These are phyloP conservation scores for Chamaecyparis obtusa DNA, from an alignment of 75 land plant genomes.

Conservation along the genomic window DNA sequence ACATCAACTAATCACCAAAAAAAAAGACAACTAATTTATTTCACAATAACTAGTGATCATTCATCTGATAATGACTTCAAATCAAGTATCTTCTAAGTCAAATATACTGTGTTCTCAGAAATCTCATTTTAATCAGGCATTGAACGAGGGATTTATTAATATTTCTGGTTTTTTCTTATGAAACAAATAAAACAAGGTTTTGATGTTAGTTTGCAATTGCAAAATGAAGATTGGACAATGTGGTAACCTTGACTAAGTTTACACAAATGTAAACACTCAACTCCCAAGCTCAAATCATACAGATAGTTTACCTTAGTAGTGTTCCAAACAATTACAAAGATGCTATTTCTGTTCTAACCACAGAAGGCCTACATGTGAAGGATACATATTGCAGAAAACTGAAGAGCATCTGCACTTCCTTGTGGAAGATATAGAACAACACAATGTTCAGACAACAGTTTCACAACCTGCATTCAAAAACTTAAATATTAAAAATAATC, in stretches of 20 bases:
- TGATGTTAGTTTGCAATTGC: neutral
- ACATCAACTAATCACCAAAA: neutral
- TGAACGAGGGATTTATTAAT: neutral
- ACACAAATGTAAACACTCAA: neutral
- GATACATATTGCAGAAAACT: conserved; percentile 6
- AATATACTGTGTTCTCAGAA: neutral
- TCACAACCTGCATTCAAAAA: neutral
- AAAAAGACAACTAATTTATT: neutral
- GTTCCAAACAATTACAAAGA: neutral
- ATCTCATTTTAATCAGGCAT: neutral
- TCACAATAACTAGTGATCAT: neutral
- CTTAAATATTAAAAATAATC: neutral
- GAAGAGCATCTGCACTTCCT: conserved; percentile 2
- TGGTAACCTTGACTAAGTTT: neutral
- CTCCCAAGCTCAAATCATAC: neutral
- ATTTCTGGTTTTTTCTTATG: neutral
- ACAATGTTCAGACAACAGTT: neutral
- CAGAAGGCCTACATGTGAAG: neutral
- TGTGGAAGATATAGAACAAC: conserved; percentile 6
- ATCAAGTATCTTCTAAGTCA: neutral
- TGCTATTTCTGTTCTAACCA: neutral
- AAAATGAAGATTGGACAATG: neutral
- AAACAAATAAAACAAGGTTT: neutral
- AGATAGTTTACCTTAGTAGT: neutral
- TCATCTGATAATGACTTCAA: neutral